Percentiles rank a stretch among this genome's conserved stretches.
Evolutionary conservation across 768 basidiomycete species (phyloP).

Genomic region (Kwoniella sp.): DNA sequence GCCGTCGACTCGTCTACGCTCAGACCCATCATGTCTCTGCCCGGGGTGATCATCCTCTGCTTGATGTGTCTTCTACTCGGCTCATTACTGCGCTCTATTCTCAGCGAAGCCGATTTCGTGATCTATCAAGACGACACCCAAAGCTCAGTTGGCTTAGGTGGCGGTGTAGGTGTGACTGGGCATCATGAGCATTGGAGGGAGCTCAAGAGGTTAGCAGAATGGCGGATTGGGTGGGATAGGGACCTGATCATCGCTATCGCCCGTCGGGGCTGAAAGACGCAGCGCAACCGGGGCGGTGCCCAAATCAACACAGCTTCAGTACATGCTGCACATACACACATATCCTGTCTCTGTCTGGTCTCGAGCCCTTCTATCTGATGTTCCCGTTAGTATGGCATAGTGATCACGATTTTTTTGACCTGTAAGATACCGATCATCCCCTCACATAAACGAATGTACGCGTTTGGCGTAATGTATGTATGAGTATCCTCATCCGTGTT

Average conservation of each 20-base stretch:
- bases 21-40: slow-evolving; percentile 54
- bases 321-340: no score
- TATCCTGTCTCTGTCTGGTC: no score
- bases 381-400: no score
- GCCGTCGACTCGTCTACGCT: neutral
- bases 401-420: no score
- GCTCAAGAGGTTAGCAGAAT: slow-evolving; percentile 75
- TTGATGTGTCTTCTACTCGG: slow-evolving; percentile 90
- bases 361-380: no score
- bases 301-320: no score
- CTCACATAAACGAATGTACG: no score
- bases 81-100: slow-evolving; percentile 80
- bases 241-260: slow-evolving; percentile 86
- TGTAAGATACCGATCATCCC: no score
- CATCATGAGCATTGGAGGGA: slow-evolving; percentile 76
- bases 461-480: no score
- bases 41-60: slow-evolving; percentile 71
- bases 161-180: slow-evolving; percentile 15
- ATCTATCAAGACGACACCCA: slow-evolving; percentile 60
- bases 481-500: no score
- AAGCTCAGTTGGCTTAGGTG: slow-evolving; percentile 4
- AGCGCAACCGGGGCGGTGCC: neutral
- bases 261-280: slow-evolving; percentile 54
- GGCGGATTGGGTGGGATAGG: slow-evolving; percentile 80
- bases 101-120: slow-evolving; percentile 89